Evolutionary conservation across 345 rosid species (phyloP).

Genomic region (Lumnitzera racemosa): DNA sequence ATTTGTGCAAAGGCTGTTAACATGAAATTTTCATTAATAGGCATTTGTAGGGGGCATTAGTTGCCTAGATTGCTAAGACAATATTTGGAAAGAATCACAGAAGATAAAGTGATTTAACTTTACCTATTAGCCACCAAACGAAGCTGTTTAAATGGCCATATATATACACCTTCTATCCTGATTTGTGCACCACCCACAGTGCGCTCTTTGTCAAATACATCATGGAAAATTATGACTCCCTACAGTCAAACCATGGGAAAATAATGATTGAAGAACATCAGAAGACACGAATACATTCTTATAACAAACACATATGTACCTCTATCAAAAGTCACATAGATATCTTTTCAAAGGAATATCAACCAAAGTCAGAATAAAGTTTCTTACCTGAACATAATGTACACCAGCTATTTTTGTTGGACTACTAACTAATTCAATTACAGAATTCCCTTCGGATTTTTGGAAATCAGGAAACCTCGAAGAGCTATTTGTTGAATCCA

Average conservation of each 20-base stretch:
- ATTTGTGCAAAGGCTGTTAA: too few species aligned
- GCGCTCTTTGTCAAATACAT: constrained; percentile 79
- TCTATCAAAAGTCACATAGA: too few species aligned
- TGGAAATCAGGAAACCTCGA: constrained; percentile 76
- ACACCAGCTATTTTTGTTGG: constrained; percentile 91
- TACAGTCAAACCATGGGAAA: constrained; percentile 19
- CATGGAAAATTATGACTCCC: constrained; percentile 97
- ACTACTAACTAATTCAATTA: constrained; percentile 73
- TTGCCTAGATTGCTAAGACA: not conserved
- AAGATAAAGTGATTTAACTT: not conserved
- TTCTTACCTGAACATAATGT: constrained; percentile 85
- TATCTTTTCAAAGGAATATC: too few species aligned
- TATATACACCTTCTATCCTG: constrained; percentile 96
- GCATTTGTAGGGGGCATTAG: too few species aligned
- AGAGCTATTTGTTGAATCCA: constrained; percentile 68
- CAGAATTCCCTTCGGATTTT: constrained; percentile 69
- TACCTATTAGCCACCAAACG: constrained; percentile 96
- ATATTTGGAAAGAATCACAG: not conserved
- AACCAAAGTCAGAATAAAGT: not conserved
- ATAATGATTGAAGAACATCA: not conserved
- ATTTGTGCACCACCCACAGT: constrained; percentile 93
- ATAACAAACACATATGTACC: too few species aligned
- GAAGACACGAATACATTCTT: too few species aligned
- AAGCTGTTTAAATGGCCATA: constrained; percentile 99
- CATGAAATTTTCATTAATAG: too few species aligned